phyloP scores from a whole-genome alignment of 176 grass and related monocot genomes.

The Dendrocalamus sinicus region DNA sequence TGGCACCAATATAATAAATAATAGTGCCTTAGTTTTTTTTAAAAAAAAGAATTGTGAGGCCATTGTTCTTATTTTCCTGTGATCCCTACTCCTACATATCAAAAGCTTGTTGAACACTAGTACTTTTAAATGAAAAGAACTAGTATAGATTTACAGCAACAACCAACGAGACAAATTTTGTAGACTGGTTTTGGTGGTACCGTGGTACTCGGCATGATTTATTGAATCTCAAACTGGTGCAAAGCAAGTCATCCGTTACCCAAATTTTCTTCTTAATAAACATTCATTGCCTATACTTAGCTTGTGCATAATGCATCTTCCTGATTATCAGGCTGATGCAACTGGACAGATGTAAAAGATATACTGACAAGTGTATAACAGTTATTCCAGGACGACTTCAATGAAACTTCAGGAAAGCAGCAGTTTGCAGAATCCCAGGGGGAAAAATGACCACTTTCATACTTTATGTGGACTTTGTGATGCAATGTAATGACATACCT shows the following conservation, averaged over 20 bases:
- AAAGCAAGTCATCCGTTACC: neutral
- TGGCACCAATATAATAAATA: neutral
- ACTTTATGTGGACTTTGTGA: neutral
- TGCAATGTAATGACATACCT: constrained; percentile 48
- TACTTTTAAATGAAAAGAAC: neutral
- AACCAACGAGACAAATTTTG: neutral
- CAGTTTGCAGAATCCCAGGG: neutral
- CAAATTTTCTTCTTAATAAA: neutral
- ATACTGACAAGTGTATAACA: neutral
- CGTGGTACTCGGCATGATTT: neutral
- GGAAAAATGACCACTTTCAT: neutral
- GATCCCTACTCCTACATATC: neutral
- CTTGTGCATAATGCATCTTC: neutral
- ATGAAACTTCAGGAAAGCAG: neutral
- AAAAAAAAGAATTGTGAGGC: neutral
- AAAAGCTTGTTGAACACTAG: neutral
- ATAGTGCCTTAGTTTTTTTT: neutral
- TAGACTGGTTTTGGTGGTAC: neutral
- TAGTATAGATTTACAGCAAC: neutral
- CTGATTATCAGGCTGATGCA: neutral
- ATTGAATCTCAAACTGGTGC: neutral
- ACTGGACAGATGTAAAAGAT: constrained; percentile 7
- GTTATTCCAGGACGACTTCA: neutral
- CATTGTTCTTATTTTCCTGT: neutral
- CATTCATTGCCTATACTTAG: neutral